phyloP scores from a whole-genome alignment of 768 basidiomycete genomes.

The Tulasnella sp. region DNA sequence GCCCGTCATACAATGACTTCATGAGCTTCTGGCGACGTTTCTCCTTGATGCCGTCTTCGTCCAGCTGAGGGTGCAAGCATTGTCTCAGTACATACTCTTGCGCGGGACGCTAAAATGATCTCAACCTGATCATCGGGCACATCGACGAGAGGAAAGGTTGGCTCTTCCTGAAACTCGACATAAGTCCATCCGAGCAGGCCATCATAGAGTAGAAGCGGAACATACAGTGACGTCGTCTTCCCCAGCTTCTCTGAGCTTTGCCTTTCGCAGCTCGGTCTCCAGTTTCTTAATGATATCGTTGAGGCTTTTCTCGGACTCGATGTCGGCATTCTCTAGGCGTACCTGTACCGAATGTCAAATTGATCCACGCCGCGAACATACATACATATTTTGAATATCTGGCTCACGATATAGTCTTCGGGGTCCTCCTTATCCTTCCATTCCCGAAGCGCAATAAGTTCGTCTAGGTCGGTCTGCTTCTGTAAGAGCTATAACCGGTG shows the following conservation, averaged over 20 bases:
- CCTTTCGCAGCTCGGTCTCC: constrained; percentile 63
- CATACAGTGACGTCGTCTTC: constrained; percentile 52
- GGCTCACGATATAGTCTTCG: constrained; percentile 41
- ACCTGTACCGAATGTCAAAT: constrained; percentile 18
- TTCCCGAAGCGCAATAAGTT: constrained; percentile 55
- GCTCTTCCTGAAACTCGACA: constrained; percentile 47
- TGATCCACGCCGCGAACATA: not conserved
- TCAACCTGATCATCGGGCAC: constrained; percentile 77
- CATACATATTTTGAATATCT: too few species aligned
- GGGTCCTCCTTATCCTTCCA: constrained; percentile 48
- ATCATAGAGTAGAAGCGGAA: constrained; percentile 9
- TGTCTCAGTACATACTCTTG: not conserved
- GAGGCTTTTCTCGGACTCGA: constrained; percentile 39
- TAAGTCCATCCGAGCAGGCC: not conserved
- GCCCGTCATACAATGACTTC: constrained; percentile 90
- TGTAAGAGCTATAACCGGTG: constrained; percentile 45
- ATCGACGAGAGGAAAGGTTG: constrained; percentile 84
- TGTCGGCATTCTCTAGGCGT: constrained; percentile 48
- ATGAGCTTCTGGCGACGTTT: constrained; percentile 87
- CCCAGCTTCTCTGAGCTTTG: constrained; percentile 69
- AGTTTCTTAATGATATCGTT: constrained; percentile 81
- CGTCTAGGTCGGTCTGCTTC: constrained; percentile 66
- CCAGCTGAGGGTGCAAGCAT: constrained; percentile 45
- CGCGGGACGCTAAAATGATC: constrained; percentile 4
- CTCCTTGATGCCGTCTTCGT: constrained; percentile 87